Evolutionary conservation across 176 grass and related monocot genomes (phyloP), one percentile per base, ranked within the genome.

Genomic region (Pharus latifolius): DNA sequence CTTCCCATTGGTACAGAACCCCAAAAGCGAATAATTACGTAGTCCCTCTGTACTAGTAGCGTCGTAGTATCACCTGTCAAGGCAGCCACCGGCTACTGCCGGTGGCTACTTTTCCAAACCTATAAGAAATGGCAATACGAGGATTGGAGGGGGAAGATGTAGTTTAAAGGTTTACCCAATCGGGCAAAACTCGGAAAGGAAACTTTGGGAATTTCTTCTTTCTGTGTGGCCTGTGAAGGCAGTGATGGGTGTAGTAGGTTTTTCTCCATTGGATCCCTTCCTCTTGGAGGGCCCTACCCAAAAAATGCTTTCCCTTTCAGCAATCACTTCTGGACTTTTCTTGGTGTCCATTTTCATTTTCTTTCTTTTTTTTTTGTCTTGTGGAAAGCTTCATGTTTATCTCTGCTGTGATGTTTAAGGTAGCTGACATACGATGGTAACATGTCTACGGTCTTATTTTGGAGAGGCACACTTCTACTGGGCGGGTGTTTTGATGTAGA

Each of bases 131-230:
- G 48, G 10, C 49, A 19, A 50, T 67, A 51, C 61, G 53, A 82
- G 71, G 54, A 58, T 68, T 49, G 33, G 46, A 7, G 7, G 4
- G 17, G n/a, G 2, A 40, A 72, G 13, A 20, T 28, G 51, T 13
- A 9, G 14, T 20, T 69, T 67, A 35, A 27, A 69, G 63, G 63
- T 81, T 82, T 75, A 68, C 44, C 44, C 48, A 33, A 60, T 68
- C 12, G 23, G 43, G 61, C 31, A n/a, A 67, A 25, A 8, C 26
- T 14, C 8, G 20, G 27, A 3, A 2, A 56, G n/a, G n/a, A n/a
- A 67, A 25, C 4, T n/a, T 14, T 5, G 20, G 27, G 1, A 2
- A 56, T 18, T 29, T 19, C 11, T 31, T 47, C 4, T 18, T 22
- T 4, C 11, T 20, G 5, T 1, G 56, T 26, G 37, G 11, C 7